A percentile compares a stretch with the other conserved stretches of the same genome.
phyloP scores from a whole-genome alignment of 768 basidiomycete species.

The Termitomyces sp. region DNA sequence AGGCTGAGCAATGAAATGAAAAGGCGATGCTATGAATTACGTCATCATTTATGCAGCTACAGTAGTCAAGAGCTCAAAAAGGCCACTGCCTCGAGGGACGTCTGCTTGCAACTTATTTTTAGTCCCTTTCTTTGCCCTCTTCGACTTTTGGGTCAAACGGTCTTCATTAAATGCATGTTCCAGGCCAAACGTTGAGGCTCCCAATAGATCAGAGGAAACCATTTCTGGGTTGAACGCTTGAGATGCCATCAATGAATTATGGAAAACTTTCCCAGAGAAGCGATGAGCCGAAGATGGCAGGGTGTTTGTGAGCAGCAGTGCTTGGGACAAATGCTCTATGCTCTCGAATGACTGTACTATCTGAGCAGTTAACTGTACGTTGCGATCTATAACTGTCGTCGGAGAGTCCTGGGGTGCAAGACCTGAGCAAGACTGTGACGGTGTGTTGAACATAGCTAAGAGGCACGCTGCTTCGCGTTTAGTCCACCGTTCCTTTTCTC shows the following conservation, averaged over 20 bases:
- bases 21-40: neutral
- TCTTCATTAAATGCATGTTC: constrained; percentile 46
- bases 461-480: constrained; percentile 54
- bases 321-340: constrained; percentile 56
- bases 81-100: constrained; percentile 13
- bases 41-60: neutral
- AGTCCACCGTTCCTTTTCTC: constrained; percentile 68
- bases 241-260: constrained; percentile 40
- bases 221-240: constrained; percentile 14
- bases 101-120: neutral
- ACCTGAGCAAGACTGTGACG: constrained; percentile 5
- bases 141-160: constrained; percentile 29
- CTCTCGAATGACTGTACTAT: constrained; percentile 52
- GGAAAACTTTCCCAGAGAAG: constrained; percentile 61
- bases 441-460: constrained; percentile 43
- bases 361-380: constrained; percentile 68
- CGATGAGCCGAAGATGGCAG: constrained; percentile 39
- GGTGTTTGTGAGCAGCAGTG: constrained; percentile 48
- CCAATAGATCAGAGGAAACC: constrained; percentile 36
- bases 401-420: constrained; percentile 8
- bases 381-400: constrained; percentile 48
- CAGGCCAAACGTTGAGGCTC: constrained; percentile 41
- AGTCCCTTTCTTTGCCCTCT: constrained; percentile 20
- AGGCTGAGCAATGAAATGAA: no score
- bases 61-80: constrained; percentile 40